phyloP scores from a whole-genome alignment of 148 eudicot genomes.

The Persicaria tinctoria region DNA sequence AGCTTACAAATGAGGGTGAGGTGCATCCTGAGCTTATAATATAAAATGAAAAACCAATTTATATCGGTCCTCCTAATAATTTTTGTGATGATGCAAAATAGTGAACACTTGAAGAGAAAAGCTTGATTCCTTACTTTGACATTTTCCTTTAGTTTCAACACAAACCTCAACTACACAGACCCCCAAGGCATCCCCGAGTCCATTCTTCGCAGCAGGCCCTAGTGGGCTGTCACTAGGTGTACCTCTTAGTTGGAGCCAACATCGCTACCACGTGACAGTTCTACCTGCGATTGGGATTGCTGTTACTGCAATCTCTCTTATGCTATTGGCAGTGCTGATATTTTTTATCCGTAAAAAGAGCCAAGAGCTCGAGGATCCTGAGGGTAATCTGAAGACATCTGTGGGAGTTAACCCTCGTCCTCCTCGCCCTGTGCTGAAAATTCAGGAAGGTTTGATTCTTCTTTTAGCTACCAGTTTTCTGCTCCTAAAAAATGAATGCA shows the following conservation, averaged over 20 bases:
- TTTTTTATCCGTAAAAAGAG: conserved; percentile 65
- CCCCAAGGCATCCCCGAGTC: conserved; percentile 59
- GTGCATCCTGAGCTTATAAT: too few relatives aligned
- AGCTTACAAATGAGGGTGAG: too few relatives aligned
- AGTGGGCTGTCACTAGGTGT: conserved; percentile 41
- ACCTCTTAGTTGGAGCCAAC: conserved; percentile 36
- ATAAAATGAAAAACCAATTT: too few relatives aligned
- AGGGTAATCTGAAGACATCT: conserved; percentile 30
- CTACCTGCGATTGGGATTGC: conserved; percentile 58
- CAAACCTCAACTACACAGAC: conserved; percentile 37
- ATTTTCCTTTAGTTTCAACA: conserved; percentile 31
- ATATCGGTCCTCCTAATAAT: background rate
- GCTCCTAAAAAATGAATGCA: background rate
- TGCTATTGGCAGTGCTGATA: conserved; percentile 45
- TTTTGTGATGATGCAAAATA: background rate
- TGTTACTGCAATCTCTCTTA: conserved; percentile 50
- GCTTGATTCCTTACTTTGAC: background rate
- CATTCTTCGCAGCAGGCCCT: conserved; percentile 55
- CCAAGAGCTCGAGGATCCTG: conserved; percentile 58
- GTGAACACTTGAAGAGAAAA: background rate
- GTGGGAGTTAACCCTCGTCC: conserved; percentile 26
- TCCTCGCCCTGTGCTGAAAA: conserved; percentile 40
- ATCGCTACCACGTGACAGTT: conserved; percentile 45
- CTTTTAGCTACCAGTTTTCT: background rate
- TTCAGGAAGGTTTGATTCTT: conserved; percentile 60